Percentiles rank a stretch among this genome's conserved stretches.
Evolutionary conservation across 2,329 filamentous ascomycete genomes (phyloP).

Genomic region (Lizonia empirigonia): DNA sequence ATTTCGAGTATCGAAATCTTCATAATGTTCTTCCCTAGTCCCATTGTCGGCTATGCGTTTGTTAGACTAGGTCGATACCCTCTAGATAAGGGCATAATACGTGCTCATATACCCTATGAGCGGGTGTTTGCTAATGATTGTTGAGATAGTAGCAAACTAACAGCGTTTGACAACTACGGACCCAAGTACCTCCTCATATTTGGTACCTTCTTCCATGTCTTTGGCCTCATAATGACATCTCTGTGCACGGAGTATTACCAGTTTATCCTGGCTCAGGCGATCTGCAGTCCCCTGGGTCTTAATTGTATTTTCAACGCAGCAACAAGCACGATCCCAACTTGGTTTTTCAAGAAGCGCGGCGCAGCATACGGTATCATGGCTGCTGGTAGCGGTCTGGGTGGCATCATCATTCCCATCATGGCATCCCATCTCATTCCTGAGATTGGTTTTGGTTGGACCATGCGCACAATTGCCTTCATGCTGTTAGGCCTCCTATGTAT

Average conservation of each 20-base stretch:
- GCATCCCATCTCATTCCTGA: conserved; percentile 59
- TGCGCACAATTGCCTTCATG: conserved; percentile 63
- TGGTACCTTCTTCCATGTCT: conserved; percentile 63
- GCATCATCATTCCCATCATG: conserved; percentile 68
- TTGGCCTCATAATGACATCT: conserved; percentile 68
- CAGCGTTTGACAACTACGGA: conserved; percentile 69
- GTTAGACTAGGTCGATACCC: no score
- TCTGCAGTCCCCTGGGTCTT: conserved; percentile 56
- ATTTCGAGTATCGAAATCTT: conserved; percentile 53
- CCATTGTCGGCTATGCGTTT: conserved; percentile 67
- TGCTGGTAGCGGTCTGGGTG: conserved; percentile 58
- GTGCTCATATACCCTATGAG: no score
- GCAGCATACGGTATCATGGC: conserved; percentile 57
- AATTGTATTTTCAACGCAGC: conserved; percentile 62
- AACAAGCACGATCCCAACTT: conserved; percentile 51
- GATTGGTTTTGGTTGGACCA: conserved; percentile 64
- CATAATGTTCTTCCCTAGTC: conserved; percentile 60
- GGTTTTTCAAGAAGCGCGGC: conserved; percentile 58
- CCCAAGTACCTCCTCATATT: conserved; percentile 60
- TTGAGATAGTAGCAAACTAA: no score
- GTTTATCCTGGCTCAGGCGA: conserved; percentile 61
- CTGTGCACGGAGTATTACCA: conserved; percentile 62
- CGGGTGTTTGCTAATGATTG: no score
- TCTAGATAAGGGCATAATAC: no score
- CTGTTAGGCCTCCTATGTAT: conserved; percentile 64